phyloP scores from a whole-genome alignment of 2,329 filamentous ascomycete species.

The Alternaria viburni region DNA sequence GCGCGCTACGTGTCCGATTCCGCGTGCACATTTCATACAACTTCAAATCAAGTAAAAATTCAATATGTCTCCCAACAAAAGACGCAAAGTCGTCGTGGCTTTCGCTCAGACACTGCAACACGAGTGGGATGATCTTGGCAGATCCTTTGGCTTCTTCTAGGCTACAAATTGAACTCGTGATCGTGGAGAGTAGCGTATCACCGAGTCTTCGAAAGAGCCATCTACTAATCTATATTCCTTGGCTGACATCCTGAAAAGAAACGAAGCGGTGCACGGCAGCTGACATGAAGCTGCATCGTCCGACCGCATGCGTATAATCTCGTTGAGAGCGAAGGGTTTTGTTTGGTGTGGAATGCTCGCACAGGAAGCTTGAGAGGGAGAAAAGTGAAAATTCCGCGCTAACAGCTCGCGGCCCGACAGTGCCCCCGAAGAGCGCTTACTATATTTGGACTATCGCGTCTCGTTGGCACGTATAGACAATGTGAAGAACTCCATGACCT shows the following conservation, averaged over 20 bases:
- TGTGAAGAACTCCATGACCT: not conserved
- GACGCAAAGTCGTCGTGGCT: slow-evolving; percentile 87
- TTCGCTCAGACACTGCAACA: slow-evolving; percentile 84
- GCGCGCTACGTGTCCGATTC: not conserved
- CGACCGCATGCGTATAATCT: not conserved
- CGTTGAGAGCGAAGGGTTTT: not conserved
- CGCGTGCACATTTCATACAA: not conserved
- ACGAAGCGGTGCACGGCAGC: not conserved
- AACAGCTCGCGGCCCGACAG: slow-evolving; percentile 8
- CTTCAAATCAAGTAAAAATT: not conserved
- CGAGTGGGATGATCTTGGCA: slow-evolving; percentile 91
- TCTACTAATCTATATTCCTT: slow-evolving; percentile 3
- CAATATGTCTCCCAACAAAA: slow-evolving; percentile 74
- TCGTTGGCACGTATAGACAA: not conserved
- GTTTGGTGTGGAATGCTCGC: not conserved
- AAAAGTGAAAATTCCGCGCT: slow-evolving; percentile 11
- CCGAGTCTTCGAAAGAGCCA: slow-evolving; percentile 95
- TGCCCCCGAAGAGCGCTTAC: slow-evolving; percentile 6
- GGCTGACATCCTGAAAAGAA: not conserved
- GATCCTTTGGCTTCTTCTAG: slow-evolving; percentile 77
- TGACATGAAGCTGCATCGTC: slow-evolving; percentile 2
- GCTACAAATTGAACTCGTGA: slow-evolving; percentile 87
- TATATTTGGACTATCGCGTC: not conserved
- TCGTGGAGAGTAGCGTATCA: slow-evolving; percentile 70
- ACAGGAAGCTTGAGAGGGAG: slow-evolving; percentile 1